Conservation (phyloP, 805 yeast species). For the Candida bentonensis region DNA sequence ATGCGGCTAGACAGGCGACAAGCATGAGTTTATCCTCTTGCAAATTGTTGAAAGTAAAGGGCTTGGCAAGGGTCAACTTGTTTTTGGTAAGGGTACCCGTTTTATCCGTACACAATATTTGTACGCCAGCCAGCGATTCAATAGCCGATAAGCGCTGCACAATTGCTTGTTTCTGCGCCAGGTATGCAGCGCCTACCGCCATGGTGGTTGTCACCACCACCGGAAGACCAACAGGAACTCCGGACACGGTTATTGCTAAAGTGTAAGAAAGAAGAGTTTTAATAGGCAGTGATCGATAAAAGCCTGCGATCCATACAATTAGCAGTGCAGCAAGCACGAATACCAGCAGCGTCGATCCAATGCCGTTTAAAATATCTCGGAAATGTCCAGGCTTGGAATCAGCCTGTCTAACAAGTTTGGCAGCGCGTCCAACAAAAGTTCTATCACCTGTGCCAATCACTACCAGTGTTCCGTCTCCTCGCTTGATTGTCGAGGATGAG, state of each 20-base stretch:
- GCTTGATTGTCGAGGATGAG: slow-evolving; percentile 89
- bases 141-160: slow-evolving; percentile 94
- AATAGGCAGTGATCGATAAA: slow-evolving; percentile 82
- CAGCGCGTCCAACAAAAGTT: slow-evolving; percentile 95
- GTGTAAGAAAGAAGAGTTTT: slow-evolving; percentile 85
- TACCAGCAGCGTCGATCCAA: slow-evolving; percentile 83
- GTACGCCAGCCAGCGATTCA: slow-evolving; percentile 96
- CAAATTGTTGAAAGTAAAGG: slow-evolving; percentile 96
- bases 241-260: slow-evolving; percentile 88
- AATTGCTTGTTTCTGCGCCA: slow-evolving; percentile 94
- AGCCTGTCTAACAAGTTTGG: slow-evolving; percentile 91
- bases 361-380: slow-evolving; percentile 95
- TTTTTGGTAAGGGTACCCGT: slow-evolving; percentile 97
- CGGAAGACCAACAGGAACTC: slow-evolving; percentile 98
- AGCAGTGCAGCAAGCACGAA: slow-evolving; percentile 77
- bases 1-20: slow-evolving; percentile 95
- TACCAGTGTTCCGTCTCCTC: slow-evolving; percentile 90
- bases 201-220: slow-evolving; percentile 97
- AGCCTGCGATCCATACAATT: slow-evolving; percentile 84
- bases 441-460: slow-evolving; percentile 92
- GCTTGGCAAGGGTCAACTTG: slow-evolving; percentile 90
- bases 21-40: slow-evolving; percentile 92
- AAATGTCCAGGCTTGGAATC: slow-evolving; percentile 89
- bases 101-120: slow-evolving; percentile 93
- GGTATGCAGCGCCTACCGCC: slow-evolving; percentile 99